phyloP scores from a whole-genome alignment of 129 eudicot genomes.

The Oenanthe sinensis region DNA sequence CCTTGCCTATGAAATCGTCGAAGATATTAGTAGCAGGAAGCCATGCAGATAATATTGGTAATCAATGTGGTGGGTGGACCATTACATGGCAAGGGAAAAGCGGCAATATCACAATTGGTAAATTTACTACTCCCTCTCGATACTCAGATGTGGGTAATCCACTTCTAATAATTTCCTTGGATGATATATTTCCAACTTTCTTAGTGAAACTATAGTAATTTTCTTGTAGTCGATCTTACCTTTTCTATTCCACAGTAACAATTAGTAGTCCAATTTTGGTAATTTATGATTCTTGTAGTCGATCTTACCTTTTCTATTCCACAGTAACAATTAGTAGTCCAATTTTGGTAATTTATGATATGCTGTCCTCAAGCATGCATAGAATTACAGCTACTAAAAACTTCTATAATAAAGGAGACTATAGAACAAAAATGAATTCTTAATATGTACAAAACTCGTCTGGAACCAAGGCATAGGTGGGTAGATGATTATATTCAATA shows the following conservation, averaged over 20 bases:
- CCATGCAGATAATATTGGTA: conserved; percentile 65
- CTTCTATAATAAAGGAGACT: too few species aligned
- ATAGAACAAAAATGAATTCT: too few species aligned
- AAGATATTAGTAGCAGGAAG: conserved; percentile 75
- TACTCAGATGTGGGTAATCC: not conserved
- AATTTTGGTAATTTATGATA: not conserved
- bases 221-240: not conserved
- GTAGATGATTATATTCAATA: not conserved
- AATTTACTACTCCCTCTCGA: not conserved
- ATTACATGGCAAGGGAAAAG: conserved; percentile 69
- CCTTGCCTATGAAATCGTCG: conserved; percentile 54
- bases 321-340: not conserved
- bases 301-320: not conserved
- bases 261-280: not conserved
- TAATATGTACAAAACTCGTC: not conserved
- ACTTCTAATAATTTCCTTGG: not conserved
- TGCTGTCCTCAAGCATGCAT: not conserved
- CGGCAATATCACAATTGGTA: conserved; percentile 66
- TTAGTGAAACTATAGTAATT: not conserved
- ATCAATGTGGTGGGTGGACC: conserved; percentile 95
- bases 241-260: not conserved
- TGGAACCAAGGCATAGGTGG: not conserved
- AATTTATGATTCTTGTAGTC: not conserved
- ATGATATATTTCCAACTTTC: not conserved
- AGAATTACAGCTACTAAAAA: not conserved